phyloP scores from a whole-genome alignment of 2,329 filamentous ascomycete genomes.

The Cercospora nicotianae region DNA sequence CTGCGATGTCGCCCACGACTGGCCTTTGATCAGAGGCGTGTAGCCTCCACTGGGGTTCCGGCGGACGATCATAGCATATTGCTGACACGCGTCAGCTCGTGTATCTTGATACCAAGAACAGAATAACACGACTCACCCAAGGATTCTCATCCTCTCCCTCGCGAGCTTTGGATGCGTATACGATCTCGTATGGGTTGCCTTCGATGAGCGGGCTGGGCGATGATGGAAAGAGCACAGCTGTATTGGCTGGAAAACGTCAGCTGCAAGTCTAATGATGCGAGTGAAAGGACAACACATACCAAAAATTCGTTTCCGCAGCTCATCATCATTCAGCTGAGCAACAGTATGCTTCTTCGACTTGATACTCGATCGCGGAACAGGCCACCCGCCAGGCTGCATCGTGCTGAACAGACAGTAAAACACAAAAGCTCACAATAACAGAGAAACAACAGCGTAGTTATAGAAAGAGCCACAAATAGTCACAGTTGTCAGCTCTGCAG shows the following conservation, averaged over 20 bases:
- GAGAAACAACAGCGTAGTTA: background rate
- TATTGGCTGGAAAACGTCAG: constrained; percentile 7
- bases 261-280: no score
- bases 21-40: constrained; percentile 19
- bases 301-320: constrained; percentile 21
- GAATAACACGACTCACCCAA: background rate
- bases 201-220: background rate
- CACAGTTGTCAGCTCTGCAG: background rate
- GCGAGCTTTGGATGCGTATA: constrained; percentile 16
- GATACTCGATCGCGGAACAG: constrained; percentile 1
- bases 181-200: constrained; percentile 17
- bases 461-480: background rate
- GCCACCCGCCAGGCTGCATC: constrained; percentile 10
- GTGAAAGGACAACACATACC: constrained; percentile 1
- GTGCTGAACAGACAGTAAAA: background rate
- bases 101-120: no score
- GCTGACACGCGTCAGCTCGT: constrained; percentile 8
- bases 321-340: constrained; percentile 25
- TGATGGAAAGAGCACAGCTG: constrained; percentile 22
- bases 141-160: constrained; percentile 11
- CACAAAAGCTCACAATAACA: background rate
- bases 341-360: constrained; percentile 2
- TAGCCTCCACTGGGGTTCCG: constrained; percentile 13
- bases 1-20: constrained; percentile 17
- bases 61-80: constrained; percentile 26